Percentiles rank a stretch among this genome's conserved stretches.
phyloP scores from a whole-genome alignment of 2,329 filamentous ascomycete species.

The Pseudogymnoascus sp. region DNA sequence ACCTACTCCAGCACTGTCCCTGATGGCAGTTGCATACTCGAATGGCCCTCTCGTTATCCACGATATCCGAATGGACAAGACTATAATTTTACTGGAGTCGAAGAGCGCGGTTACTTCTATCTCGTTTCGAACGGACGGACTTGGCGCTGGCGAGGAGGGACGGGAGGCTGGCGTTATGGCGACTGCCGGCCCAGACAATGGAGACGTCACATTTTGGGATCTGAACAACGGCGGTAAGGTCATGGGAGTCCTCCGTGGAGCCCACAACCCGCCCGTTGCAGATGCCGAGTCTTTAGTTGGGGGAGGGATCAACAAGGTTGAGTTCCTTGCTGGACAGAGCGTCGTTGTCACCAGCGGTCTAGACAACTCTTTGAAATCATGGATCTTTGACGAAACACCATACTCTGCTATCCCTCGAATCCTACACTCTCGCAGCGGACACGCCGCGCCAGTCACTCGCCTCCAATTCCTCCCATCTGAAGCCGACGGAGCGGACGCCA shows the following conservation, averaged over 20 bases:
- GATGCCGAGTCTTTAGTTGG: slow-evolving; percentile 44
- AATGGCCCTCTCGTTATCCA: slow-evolving; percentile 71
- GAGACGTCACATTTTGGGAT: slow-evolving; percentile 95
- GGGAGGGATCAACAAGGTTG: slow-evolving; percentile 76
- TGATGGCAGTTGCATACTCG: slow-evolving; percentile 82
- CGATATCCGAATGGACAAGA: slow-evolving; percentile 71
- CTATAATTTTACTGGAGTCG: slow-evolving; percentile 58
- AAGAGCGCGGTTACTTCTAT: slow-evolving; percentile 69
- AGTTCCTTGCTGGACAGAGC: slow-evolving; percentile 83
- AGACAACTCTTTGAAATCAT: slow-evolving; percentile 90
- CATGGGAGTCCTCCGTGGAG: slow-evolving; percentile 76
- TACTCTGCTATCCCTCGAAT: slow-evolving; percentile 81
- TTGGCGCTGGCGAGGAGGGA: slow-evolving; percentile 82
- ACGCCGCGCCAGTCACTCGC: slow-evolving; percentile 75
- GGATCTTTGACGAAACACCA: slow-evolving; percentile 90
- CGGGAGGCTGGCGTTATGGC: slow-evolving; percentile 87
- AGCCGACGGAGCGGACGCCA: slow-evolving; percentile 79
- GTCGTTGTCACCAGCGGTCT: slow-evolving; percentile 83
- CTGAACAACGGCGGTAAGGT: slow-evolving; percentile 81
- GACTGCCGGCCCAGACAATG: slow-evolving; percentile 67
- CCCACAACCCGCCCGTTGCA: slow-evolving; percentile 67
- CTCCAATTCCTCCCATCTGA: slow-evolving; percentile 80
- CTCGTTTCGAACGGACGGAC: slow-evolving; percentile 80
- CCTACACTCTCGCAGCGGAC: slow-evolving; percentile 77
- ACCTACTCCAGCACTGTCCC: slow-evolving; percentile 71